A percentile compares a stretch with the other conserved stretches of the same genome.
These are phyloP conservation scores for Colletotrichum sp. DNA, from an alignment of 2,329 filamentous ascomycete species.

Conservation along the genomic window DNA sequence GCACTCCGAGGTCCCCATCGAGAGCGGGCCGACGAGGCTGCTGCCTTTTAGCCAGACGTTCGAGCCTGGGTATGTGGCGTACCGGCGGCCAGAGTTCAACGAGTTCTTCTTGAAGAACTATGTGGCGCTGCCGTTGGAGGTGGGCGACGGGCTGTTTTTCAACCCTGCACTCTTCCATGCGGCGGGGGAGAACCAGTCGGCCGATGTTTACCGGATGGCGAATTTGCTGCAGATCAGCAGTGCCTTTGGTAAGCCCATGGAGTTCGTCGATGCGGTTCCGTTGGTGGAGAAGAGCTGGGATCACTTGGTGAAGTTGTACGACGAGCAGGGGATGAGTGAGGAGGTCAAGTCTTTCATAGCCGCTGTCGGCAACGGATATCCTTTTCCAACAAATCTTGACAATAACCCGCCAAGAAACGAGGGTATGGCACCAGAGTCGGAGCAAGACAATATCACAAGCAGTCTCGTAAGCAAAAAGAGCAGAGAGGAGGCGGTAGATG, in stretches of 20 bases:
- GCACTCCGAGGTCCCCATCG: slow-evolving; percentile 63
- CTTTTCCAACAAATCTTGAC: slow-evolving; percentile 68
- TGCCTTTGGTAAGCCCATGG: slow-evolving; percentile 69
- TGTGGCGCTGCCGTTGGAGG: slow-evolving; percentile 54
- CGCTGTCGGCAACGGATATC: slow-evolving; percentile 62
- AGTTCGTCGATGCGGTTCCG: slow-evolving; percentile 57
- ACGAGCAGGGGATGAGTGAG: slow-evolving; percentile 39
- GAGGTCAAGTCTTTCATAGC: slow-evolving; percentile 51
- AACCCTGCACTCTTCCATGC: slow-evolving; percentile 68
- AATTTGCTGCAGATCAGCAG: slow-evolving; percentile 67
- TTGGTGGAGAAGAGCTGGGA: slow-evolving; percentile 52
- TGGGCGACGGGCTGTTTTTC: slow-evolving; percentile 68
- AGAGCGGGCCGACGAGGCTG: slow-evolving; percentile 64
- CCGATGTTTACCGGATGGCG: slow-evolving; percentile 56
- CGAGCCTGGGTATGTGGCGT: slow-evolving; percentile 62
- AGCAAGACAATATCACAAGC: slow-evolving; percentile 55
- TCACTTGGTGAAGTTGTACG: slow-evolving; percentile 33
- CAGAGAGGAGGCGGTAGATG: slow-evolving; percentile 41
- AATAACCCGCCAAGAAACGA: slow-evolving; percentile 57
- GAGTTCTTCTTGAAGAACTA: slow-evolving; percentile 58
- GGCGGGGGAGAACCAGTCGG: slow-evolving; percentile 60
- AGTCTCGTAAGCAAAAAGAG: slow-evolving; percentile 47
- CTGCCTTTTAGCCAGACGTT: slow-evolving; percentile 66
- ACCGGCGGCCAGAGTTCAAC: slow-evolving; percentile 56
- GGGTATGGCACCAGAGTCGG: slow-evolving; percentile 65